Conservation (phyloP, 2,329 filamentous ascomycete genomes). For the Fusarium redolens region DNA sequence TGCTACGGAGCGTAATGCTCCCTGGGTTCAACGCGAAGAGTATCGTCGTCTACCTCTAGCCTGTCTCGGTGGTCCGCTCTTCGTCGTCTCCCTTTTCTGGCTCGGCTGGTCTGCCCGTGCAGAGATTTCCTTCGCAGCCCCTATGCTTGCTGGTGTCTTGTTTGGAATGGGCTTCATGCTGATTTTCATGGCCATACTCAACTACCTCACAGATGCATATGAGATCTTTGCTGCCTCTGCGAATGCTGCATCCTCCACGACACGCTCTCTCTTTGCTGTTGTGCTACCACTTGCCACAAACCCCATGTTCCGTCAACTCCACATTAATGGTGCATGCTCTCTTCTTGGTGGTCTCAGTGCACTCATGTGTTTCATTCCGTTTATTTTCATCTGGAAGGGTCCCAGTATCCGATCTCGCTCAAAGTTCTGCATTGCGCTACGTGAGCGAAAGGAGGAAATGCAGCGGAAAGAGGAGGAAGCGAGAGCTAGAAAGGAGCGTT, state of each 20-base stretch:
- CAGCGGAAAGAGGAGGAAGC: conserved; percentile 52
- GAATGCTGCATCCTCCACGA: conserved; percentile 86
- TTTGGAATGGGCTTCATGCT: conserved; percentile 72
- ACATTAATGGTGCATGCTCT: conserved; percentile 63
- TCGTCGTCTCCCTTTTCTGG: conserved; percentile 68
- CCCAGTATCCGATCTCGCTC: conserved; percentile 66
- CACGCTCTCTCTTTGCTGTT: conserved; percentile 93
- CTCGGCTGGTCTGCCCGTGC: conserved; percentile 68
- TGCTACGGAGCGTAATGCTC: conserved; percentile 59
- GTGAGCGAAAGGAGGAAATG: conserved; percentile 62
- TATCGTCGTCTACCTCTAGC: conserved; percentile 78
- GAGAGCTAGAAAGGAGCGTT: conserved; percentile 46
- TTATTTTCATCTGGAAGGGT: conserved; percentile 66
- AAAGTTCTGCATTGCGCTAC: conserved; percentile 71
- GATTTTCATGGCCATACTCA: conserved; percentile 72
- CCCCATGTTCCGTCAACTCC: conserved; percentile 61
- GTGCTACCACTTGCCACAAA: conserved; percentile 67
- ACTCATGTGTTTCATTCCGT: conserved; percentile 63
- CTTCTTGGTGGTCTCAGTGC: conserved; percentile 63
- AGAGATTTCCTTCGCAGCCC: conserved; percentile 63
- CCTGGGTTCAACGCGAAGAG: conserved; percentile 73
- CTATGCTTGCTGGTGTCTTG: conserved; percentile 69
- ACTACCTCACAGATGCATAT: conserved; percentile 76
- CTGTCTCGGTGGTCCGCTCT: conserved; percentile 75
- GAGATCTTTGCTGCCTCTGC: conserved; percentile 76